A percentile compares a stretch with the other conserved stretches of the same genome.
phyloP scores from a whole-genome alignment of 176 grass and related monocot species.

The Avena eriantha region DNA sequence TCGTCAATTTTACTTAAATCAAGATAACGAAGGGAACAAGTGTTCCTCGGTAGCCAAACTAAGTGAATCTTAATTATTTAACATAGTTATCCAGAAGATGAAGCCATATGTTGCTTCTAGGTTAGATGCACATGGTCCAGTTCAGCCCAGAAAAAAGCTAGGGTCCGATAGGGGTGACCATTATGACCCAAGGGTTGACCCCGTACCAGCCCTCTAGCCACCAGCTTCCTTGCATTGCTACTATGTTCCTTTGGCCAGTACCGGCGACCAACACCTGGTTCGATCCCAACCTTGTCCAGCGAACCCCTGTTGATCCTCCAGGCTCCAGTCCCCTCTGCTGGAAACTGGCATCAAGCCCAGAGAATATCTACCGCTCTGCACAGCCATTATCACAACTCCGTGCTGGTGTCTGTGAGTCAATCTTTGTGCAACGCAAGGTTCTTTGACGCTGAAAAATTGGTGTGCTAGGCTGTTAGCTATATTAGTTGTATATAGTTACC shows the following conservation, averaged over 20 bases:
- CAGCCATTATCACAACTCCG: not conserved
- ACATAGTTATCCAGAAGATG: not conserved
- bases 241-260: not conserved
- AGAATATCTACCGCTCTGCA: not conserved
- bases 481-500: not conserved
- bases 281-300: not conserved
- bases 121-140: not conserved
- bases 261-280: not conserved
- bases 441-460: not conserved
- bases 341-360: not conserved
- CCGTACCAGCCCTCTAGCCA: not conserved
- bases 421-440: not conserved
- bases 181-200: not conserved
- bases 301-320: not conserved
- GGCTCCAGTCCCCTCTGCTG: not conserved
- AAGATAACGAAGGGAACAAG: not conserved
- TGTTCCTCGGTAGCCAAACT: conserved; percentile 5
- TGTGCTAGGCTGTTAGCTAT: not conserved
- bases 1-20: not conserved
- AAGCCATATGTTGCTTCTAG: conserved; percentile 3
- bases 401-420: not conserved
- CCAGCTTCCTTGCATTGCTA: not conserved
- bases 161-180: not conserved
- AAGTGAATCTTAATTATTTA: not conserved
- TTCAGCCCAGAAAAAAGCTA: not conserved